phyloP scores from a whole-genome alignment of 306 rosid species.

The Cucurbita moschata region DNA sequence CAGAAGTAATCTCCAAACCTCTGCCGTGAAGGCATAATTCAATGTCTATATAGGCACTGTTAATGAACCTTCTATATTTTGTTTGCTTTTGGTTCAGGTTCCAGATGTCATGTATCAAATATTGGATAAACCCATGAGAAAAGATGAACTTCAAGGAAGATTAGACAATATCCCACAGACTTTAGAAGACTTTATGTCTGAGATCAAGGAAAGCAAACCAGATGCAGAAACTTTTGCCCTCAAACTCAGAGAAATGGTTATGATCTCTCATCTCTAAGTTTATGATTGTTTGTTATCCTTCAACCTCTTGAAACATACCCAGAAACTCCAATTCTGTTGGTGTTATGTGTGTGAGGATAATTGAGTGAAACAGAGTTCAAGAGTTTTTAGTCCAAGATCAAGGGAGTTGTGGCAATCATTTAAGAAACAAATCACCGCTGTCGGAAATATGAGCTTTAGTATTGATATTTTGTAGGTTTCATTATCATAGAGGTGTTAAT shows the following conservation, averaged over 20 bases:
- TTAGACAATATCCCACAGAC: conserved; percentile 66
- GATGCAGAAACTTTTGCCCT: conserved; percentile 73
- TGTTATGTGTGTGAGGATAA: neutral
- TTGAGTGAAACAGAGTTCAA: neutral
- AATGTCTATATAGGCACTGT: neutral
- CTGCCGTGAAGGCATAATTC: neutral
- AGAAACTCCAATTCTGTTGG: neutral
- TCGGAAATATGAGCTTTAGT: neutral
- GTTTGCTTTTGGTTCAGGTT: conserved; percentile 35
- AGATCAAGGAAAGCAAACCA: conserved; percentile 37
- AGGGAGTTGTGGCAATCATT: neutral
- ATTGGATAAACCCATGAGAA: conserved; percentile 52
- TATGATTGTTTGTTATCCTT: neutral
- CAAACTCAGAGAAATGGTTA: conserved; percentile 86
- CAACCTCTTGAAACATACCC: conserved; percentile 4
- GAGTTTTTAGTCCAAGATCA: neutral
- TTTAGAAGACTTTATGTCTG: conserved; percentile 75
- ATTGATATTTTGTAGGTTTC: neutral
- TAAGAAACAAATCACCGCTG: neutral
- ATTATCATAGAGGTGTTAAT: neutral
- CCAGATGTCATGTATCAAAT: conserved; percentile 84
- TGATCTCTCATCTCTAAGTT: neutral
- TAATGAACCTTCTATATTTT: neutral
- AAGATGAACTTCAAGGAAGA: conserved; percentile 57
- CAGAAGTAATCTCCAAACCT: conserved; percentile 39